Conservation (phyloP, 495 filamentous ascomycete species). For the Penicillium mononematosum region DNA sequence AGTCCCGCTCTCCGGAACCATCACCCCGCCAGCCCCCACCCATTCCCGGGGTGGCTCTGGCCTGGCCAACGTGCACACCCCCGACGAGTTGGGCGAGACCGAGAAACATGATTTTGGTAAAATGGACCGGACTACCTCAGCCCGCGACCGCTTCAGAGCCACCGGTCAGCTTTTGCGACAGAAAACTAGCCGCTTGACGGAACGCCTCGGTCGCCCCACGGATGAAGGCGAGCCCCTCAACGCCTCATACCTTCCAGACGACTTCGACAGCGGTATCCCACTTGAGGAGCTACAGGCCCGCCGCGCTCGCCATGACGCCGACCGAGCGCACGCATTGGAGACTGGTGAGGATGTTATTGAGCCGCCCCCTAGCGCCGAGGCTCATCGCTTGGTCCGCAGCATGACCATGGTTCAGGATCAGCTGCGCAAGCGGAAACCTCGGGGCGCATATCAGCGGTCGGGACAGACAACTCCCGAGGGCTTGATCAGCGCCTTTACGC, state of each 20-base stretch:
- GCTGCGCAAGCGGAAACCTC: constrained; percentile 34
- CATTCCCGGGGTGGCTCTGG: constrained; percentile 21
- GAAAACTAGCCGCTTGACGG: constrained; percentile 34
- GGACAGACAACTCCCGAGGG: constrained; percentile 42
- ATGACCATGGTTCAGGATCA: constrained; percentile 35
- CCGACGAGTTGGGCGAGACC: constrained; percentile 7
- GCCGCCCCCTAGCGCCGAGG: constrained; percentile 37
- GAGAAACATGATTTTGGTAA: constrained; percentile 20
- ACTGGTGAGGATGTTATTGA: constrained; percentile 22
- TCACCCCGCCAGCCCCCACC: constrained; percentile 31
- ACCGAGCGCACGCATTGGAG: constrained; percentile 20
- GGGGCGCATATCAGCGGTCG: constrained; percentile 38
- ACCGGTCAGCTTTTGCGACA: constrained; percentile 39
- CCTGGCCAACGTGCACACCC: constrained; percentile 12
- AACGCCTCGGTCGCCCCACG: constrained; percentile 40
- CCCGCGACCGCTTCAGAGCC: constrained; percentile 31
- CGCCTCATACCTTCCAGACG: constrained; percentile 36
- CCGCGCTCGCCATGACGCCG: constrained; percentile 23
- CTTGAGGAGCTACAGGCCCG: constrained; percentile 25
- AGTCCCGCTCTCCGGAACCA: constrained; percentile 23
- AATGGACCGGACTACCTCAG: constrained; percentile 20
- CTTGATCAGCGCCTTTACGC: constrained; percentile 26
- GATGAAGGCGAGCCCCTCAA: constrained; percentile 42
- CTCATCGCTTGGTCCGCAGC: constrained; percentile 45
- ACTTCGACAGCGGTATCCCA: constrained; percentile 31